Conservation (phyloP, 2,329 filamentous ascomycete genomes). For the Epichloe aotearoae region DNA sequence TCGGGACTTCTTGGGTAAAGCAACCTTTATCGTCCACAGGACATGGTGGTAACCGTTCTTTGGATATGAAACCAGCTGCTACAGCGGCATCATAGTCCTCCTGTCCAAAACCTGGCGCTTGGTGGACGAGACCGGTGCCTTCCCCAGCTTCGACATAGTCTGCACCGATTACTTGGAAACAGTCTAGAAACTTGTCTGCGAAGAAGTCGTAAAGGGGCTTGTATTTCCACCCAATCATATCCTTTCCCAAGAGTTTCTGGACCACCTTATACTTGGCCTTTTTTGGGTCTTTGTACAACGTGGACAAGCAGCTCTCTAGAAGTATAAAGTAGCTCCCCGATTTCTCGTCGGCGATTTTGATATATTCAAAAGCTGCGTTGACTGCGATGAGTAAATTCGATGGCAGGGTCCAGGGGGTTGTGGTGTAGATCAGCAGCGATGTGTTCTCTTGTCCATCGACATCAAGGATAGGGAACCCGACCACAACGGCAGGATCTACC, state of each 20-base stretch:
- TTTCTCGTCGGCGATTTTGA: conserved; percentile 55
- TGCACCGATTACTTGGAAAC: conserved; percentile 55
- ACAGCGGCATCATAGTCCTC: conserved; percentile 61
- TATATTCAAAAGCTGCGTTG: conserved; percentile 66
- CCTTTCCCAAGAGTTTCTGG: conserved; percentile 51
- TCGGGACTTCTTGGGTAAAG: conserved; percentile 14
- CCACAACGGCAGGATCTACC: conserved; percentile 59
- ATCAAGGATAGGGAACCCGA: conserved; percentile 55
- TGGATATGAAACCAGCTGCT: conserved; percentile 50
- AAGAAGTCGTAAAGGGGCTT: conserved; percentile 61
- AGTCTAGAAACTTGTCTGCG: conserved; percentile 55
- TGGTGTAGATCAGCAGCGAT: conserved; percentile 42
- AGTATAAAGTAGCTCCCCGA: conserved; percentile 57
- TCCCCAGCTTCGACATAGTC: conserved; percentile 59
- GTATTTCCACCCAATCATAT: conserved; percentile 61
- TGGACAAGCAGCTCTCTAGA: conserved; percentile 45
- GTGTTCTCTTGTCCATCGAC: conserved; percentile 50
- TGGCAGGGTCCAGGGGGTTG: conserved; percentile 68
- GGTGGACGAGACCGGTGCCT: conserved; percentile 64
- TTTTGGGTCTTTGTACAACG: conserved; percentile 64
- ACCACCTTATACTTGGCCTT: conserved; percentile 63
- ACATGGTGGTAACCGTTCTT: conserved; percentile 51
- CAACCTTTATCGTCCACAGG: conserved; percentile 46
- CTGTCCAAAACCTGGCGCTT: conserved; percentile 63
- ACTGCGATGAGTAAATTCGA: conserved; percentile 62